Evolutionary conservation across 2,329 filamentous ascomycete genomes (phyloP), one percentile per base, ranked within the genome.

Genomic region (Cladosporium sp.): DNA sequence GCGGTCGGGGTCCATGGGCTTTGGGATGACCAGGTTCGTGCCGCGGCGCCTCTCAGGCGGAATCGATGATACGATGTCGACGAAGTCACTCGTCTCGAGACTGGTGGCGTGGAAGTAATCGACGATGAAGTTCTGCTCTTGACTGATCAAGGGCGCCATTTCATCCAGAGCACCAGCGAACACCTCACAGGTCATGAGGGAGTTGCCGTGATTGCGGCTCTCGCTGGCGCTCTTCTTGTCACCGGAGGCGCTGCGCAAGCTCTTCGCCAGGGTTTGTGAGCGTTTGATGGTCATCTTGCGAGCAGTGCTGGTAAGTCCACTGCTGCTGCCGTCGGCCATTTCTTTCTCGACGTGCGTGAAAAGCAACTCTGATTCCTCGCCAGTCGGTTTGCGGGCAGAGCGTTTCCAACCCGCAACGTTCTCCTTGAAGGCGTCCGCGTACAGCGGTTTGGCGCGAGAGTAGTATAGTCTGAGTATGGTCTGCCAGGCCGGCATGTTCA

Each of bases 61-160:
- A 2, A 76, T 76, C 2, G 80, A 77, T 17, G 80, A 76, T 15
- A 96, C 85, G 2, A 85, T 80, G 57, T 97, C 93, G 1, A 86
- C 79, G 64, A 96, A 97, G 64, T 96, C 91, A 13, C 80, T 71
- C 30, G 83, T 85, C 61, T 90, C 85, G 22, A 92, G 76, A 2
- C 89, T 95, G n/a, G 86, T 88, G 20, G 93, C 83, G 61, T 97
- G 92, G 78, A 97, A 97, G 68, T 96, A 93, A 60, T 95, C 89
- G n/a, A 96, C 84, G 43, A 96, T 77, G 65, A 97, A 99, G 65
- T 96, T 97, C 67, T 99, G 92, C 70, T 99, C 93, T 67, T 92
- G 91, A 59, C 89, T 85, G 52, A 96, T 84, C 50, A 95, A 78
- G 5, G 86, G 88, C 39, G 91, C 73, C 56, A 93, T 81, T 61